These are phyloP conservation scores for Acer campestre DNA, from an alignment of 345 rosid species.

Conservation along the genomic window DNA sequence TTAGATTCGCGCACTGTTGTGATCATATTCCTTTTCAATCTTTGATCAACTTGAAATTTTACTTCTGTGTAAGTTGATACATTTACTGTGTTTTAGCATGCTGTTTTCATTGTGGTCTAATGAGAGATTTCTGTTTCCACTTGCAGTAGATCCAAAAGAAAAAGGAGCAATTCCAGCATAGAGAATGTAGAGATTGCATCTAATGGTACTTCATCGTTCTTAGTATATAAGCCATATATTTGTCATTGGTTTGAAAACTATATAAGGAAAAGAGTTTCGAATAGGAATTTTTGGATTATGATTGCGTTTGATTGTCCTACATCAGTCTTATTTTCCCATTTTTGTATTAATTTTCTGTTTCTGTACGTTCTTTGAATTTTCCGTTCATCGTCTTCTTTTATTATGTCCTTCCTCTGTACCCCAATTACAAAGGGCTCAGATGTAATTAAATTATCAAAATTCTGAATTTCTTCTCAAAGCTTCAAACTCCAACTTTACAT, in stretches of 20 bases:
- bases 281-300: background rate
- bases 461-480: background rate
- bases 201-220: slow-evolving; percentile 29
- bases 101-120: background rate
- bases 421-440: background rate
- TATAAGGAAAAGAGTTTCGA: background rate
- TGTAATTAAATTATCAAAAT: background rate
- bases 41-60: background rate
- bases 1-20: background rate
- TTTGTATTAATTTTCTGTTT: background rate
- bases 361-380: background rate
- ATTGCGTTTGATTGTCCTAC: background rate
- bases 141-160: slow-evolving; percentile 64
- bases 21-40: background rate
- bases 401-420: background rate
- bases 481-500: background rate
- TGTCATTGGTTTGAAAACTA: background rate
- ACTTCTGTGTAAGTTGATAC: background rate
- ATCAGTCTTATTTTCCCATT: background rate
- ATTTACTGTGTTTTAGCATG: background rate
- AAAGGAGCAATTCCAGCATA: slow-evolving; percentile 44
- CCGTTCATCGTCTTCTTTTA: background rate
- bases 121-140: background rate
- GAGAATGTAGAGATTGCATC: slow-evolving; percentile 48
- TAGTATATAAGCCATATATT: background rate